Percentiles rank a stretch among this genome's conserved stretches.
These are phyloP conservation scores for Fusarium buharicum DNA, from an alignment of 2,329 filamentous ascomycete species.

Conservation along the genomic window DNA sequence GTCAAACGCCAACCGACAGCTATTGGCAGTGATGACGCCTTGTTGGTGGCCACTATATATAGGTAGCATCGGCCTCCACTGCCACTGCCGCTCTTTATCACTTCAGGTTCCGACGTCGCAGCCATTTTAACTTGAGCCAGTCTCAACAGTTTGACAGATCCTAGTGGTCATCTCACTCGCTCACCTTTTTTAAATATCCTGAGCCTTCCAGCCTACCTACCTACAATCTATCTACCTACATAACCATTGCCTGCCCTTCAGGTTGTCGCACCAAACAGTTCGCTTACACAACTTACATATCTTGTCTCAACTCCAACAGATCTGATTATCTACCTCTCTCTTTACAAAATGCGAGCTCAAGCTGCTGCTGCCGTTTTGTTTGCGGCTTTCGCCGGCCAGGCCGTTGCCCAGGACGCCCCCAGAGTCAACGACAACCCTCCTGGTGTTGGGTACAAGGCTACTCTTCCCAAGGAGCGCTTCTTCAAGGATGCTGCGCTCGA, in stretches of 20 bases:
- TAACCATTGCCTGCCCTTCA: background rate
- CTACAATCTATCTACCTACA: background rate
- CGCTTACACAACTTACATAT: conserved; percentile 18
- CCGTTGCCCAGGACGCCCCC: conserved; percentile 57
- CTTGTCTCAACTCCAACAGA: conserved; percentile 1
- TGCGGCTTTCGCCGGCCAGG: conserved; percentile 46
- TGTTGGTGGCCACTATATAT: conserved; percentile 30
- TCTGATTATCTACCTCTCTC: conserved; percentile 2
- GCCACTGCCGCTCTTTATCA: conserved; percentile 1
- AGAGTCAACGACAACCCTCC: conserved; percentile 66
- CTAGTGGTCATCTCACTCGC: conserved; percentile 31
- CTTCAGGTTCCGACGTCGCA: background rate
- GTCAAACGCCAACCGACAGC: conserved; percentile 10
- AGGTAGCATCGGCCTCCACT: conserved; percentile 21
- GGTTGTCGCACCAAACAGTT: conserved; percentile 8
- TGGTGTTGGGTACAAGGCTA: conserved; percentile 64
- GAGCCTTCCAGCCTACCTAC: background rate
- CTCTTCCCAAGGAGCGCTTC: conserved; percentile 64
- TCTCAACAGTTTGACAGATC: conserved; percentile 18
- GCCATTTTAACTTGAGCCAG: conserved; percentile 19
- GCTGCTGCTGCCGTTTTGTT: conserved; percentile 43
- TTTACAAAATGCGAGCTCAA: conserved; percentile 37
- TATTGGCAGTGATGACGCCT: conserved; percentile 18
- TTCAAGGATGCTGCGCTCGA: conserved; percentile 59
- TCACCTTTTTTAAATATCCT: conserved; percentile 6